Percentiles rank a stretch among this genome's conserved stretches.
These are phyloP conservation scores for Gossypium raimondii DNA, from an alignment of 345 rosid species.

Conservation along the genomic window DNA sequence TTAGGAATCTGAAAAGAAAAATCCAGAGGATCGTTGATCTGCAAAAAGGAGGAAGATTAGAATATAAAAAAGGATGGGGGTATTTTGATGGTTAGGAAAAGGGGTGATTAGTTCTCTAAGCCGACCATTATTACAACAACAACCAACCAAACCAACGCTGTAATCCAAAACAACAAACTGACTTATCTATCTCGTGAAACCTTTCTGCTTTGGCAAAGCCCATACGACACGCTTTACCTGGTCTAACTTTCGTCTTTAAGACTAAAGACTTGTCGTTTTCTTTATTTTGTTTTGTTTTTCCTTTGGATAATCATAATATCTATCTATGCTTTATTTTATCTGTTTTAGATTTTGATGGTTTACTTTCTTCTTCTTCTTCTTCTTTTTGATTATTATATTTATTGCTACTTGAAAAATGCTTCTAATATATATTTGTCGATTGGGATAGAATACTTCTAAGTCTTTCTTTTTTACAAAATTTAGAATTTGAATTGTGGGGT, in stretches of 20 bases:
- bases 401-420: not conserved
- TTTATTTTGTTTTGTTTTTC: not conserved
- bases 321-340: not conserved
- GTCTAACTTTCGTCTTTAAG: not conserved
- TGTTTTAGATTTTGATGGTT: not conserved
- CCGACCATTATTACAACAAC: not conserved
- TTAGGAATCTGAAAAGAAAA: not conserved
- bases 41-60: not conserved
- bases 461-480: too few species aligned
- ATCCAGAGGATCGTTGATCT: not conserved
- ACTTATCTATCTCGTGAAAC: not conserved
- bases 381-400: not conserved
- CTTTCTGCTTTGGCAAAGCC: not conserved
- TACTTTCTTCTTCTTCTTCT: not conserved
- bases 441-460: too few species aligned
- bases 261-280: not conserved
- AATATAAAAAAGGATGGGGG: not conserved
- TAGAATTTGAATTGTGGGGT: too few species aligned
- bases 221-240: not conserved
- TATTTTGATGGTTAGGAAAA: too few species aligned
- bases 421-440: too few species aligned
- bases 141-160: not conserved
- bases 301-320: not conserved
- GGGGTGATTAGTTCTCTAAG: constrained; percentile 1
- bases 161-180: not conserved